Percentiles rank a stretch among this genome's conserved stretches.
phyloP scores from a whole-genome alignment of 2,329 filamentous ascomycete species.

The Didymella segeticola region DNA sequence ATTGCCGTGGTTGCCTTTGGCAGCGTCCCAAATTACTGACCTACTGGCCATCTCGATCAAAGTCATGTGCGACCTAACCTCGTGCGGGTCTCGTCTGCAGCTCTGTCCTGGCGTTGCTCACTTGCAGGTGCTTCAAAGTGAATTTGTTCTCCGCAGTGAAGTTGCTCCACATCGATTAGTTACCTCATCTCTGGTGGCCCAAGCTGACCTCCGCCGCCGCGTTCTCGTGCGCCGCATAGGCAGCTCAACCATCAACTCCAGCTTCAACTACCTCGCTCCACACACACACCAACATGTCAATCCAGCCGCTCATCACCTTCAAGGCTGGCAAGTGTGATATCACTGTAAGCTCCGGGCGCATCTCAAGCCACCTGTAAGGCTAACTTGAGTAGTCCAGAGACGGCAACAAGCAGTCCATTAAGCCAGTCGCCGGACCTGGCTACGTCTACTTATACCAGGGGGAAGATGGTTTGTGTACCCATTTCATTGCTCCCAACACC shows the following conservation, averaged over 20 bases:
- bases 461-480: constrained; percentile 73
- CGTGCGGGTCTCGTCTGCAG: too few relatives aligned
- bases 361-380: constrained; percentile 9
- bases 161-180: constrained; percentile 1
- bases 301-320: constrained; percentile 88
- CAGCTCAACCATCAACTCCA: constrained; percentile 29
- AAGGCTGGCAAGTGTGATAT: constrained; percentile 91
- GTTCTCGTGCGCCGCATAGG: constrained; percentile 18
- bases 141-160: constrained; percentile 7
- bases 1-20: too few relatives aligned
- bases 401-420: constrained; percentile 64
- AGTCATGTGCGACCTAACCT: too few relatives aligned
- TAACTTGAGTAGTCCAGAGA: constrained; percentile 33
- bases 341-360: constrained; percentile 65
- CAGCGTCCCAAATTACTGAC: too few relatives aligned
- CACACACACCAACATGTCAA: constrained; percentile 68
- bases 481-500: neutral
- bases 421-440: constrained; percentile 74
- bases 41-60: too few relatives aligned
- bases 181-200: constrained; percentile 12
- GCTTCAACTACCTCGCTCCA: constrained; percentile 19
- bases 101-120: too few relatives aligned
- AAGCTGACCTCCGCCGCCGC: constrained; percentile 1
- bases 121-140: neutral
- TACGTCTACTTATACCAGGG: constrained; percentile 87